Conservation (phyloP, 305 asterid genomes). For the Rubia balearica region DNA sequence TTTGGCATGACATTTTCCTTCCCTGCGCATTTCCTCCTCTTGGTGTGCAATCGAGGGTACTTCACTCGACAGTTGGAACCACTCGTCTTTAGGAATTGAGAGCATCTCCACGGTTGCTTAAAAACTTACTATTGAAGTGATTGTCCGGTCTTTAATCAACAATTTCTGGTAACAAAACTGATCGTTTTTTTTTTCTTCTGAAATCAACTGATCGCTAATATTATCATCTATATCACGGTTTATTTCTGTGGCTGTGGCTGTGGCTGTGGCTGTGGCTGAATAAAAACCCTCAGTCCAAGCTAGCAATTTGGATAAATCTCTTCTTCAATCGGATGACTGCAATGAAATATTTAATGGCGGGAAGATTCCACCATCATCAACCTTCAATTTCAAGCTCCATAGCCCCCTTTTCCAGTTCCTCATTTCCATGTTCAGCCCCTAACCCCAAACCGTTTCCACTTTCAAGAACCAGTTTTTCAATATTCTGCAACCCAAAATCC, state of each 20-base stretch:
- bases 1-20: too few species aligned
- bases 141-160: too few species aligned
- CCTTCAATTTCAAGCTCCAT: constrained; percentile 12
- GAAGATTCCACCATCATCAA: neutral
- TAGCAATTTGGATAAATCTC: neutral
- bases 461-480: constrained; percentile 26
- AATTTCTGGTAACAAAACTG: too few species aligned
- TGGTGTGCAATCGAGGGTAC: too few species aligned
- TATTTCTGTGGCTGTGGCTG: neutral
- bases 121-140: too few species aligned
- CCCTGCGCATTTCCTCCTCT: too few species aligned
- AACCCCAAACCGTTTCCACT: constrained; percentile 8
- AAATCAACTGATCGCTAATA: too few species aligned
- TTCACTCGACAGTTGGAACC: too few species aligned
- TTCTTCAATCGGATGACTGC: neutral
- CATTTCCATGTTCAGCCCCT: constrained; percentile 19
- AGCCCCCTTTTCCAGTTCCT: constrained; percentile 8
- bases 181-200: too few species aligned
- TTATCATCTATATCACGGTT: neutral
- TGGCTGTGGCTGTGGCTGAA: too few species aligned
- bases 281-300: neutral
- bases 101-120: too few species aligned
- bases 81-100: too few species aligned
- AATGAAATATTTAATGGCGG: constrained; percentile 5
- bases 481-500: constrained; percentile 24